These are phyloP conservation scores for Murraya koenigii DNA, from an alignment of 345 rosid genomes.

Conservation along the genomic window DNA sequence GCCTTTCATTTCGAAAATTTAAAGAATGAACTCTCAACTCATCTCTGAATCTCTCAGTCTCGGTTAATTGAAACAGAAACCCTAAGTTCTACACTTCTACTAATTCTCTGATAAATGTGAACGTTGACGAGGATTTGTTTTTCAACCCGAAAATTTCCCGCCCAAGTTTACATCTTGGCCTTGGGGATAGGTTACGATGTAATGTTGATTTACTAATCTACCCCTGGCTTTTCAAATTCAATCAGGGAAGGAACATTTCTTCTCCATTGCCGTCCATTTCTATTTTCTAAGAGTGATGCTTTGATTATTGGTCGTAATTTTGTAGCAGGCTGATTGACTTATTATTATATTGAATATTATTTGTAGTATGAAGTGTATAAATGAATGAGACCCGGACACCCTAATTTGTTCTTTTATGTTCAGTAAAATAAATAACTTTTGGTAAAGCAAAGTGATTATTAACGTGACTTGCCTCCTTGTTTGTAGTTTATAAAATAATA, in stretches of 20 bases:
- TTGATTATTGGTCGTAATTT: no score
- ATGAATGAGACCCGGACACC: no score
- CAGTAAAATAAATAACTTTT: no score
- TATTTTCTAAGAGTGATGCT: not conserved
- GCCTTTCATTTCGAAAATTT: slow-evolving; percentile 21
- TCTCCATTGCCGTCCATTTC: not conserved
- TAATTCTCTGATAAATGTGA: not conserved
- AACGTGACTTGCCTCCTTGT: no score
- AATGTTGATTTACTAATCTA: not conserved
- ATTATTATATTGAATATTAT: no score
- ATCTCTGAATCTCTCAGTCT: not conserved
- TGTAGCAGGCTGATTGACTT: no score
- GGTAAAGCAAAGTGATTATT: no score
- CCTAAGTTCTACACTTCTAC: not conserved
- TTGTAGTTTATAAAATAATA: no score
- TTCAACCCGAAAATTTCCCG: slow-evolving; percentile 5
- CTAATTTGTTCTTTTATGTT: no score
- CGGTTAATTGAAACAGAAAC: not conserved
- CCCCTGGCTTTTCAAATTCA: not conserved
- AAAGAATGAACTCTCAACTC: not conserved
- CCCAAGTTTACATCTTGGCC: not conserved
- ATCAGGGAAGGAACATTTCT: not conserved
- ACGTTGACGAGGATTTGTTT: not conserved
- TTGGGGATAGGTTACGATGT: no score
- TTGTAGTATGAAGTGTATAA: no score